Base-by-base conservation (phyloP, 352 stramenopile species). In the Phytopythium ostracodes region DNA sequence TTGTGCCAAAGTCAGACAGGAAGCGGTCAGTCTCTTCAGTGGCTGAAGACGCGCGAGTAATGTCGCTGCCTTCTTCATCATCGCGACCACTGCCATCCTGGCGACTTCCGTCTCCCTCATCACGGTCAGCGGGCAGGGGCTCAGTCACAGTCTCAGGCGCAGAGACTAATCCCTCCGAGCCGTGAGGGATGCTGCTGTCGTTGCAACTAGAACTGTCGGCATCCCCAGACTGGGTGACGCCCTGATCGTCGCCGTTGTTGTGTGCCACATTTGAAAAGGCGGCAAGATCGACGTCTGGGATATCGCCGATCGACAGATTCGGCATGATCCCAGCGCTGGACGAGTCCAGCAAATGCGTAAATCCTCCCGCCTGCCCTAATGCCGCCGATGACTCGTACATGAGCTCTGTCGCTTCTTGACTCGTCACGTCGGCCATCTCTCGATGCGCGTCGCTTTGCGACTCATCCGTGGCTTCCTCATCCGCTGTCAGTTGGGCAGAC, bases 211-310 rank as follows among this genome's bases (percentile, higher is more conserved):
- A 31, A 14, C 53, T 22, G 5, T 31, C 35, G 14, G 7, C 52
- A 27, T 20, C 40, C 6, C 15, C 1, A 29, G 40, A 51, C 18
- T 12, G 17, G 0, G 18, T 20, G 22, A 20, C 38, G 42, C 10
- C n/a, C 1, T 25, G 55, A n/a, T 52, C 24, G 8, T 68, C 64
- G 2, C 22, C 40, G 25, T 62, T 42, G 46, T n/a, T 2, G 54
- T 59, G 42, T 3, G 55, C 25, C 6, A 52, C 42, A 6, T 43
- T 56, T 3, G 75, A 63, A 49, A 87, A 83, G 1, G 73, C 52
- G 17, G 68, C 77, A 27, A 89, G 43, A 33, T 89, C 79, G 17
- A 87, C 77, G 25, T 86, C 77, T 64, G 83, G 66, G 47, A 88
- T 88, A 56, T 88, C 79, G 27, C 63, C 65, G 56, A 88, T 87